phyloP scores from a whole-genome alignment of 805 yeast species.

The Metschnikowia santaceciliae region DNA sequence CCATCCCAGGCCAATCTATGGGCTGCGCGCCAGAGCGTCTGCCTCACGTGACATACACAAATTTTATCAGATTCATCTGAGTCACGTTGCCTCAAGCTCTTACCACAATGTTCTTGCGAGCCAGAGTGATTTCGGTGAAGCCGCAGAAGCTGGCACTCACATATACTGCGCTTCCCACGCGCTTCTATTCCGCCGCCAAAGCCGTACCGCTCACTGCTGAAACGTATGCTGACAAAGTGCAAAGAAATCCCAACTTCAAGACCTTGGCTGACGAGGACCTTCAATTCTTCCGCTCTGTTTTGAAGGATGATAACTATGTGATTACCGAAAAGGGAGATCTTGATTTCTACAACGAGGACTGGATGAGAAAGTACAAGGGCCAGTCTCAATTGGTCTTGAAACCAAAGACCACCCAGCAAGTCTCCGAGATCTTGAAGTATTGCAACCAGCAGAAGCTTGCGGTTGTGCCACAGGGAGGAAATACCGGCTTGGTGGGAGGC shows the following conservation, averaged over 20 bases:
- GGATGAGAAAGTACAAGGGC: constrained; percentile 94
- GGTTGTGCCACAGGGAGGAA: constrained; percentile 95
- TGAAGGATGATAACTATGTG: constrained; percentile 47
- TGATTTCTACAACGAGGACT: constrained; percentile 75
- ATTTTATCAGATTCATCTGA: not conserved
- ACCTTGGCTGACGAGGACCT: constrained; percentile 55
- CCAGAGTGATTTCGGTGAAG: not conserved
- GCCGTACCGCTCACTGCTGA: constrained; percentile 62
- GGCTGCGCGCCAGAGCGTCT: not conserved
- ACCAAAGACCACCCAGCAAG: constrained; percentile 78
- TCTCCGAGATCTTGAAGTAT: constrained; percentile 69
- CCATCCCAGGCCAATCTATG: not conserved
- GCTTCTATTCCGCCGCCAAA: constrained; percentile 23
- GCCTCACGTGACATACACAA: constrained; percentile 2
- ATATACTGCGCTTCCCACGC: not conserved
- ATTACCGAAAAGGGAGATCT: constrained; percentile 62
- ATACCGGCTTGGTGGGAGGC: constrained; percentile 95
- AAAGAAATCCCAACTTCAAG: constrained; percentile 50
- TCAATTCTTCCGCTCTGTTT: constrained; percentile 53
- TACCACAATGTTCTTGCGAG: constrained; percentile 2
- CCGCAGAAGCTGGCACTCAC: not conserved
- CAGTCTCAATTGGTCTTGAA: constrained; percentile 74
- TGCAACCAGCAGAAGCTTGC: constrained; percentile 77
- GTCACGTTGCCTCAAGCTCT: not conserved
- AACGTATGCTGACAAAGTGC: constrained; percentile 55